Base-by-base conservation (phyloP, 1,139 yeast genomes). In the Blastobotrys arbuscula region DNA sequence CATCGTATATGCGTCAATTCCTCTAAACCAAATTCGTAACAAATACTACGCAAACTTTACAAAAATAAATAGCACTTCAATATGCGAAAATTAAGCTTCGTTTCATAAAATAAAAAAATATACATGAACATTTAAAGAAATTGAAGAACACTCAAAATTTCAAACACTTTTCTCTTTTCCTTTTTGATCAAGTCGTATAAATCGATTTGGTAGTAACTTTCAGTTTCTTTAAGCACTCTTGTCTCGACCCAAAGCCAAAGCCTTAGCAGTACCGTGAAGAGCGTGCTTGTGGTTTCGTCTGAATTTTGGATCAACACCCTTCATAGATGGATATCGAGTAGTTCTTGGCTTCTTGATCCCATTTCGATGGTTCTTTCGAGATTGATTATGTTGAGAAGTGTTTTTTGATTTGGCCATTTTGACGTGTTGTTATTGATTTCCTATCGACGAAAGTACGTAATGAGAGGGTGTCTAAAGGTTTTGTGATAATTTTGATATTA, bases 271-370 rank as follows among this genome's bases (percentile, higher is more conserved):
- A 76, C 98, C 98, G 78, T 86, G 96, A 72, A 88, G 82, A 78
- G 97, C 97, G 78, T 83, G 88, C 80, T 88, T 89, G 92, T 90
- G 97, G 95, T 92, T 92, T 81, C 97, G 87, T 74, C 82, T 83
- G 95, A 92, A 92, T 85, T 92, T 92, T 73, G 98, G 84, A 77
- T 92, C 97, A 75, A 90, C 97, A 81, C 96, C 96, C 80, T 87
- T 90, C 77, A 88, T 82, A 62, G 97, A 89, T 66, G 97, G 96
- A 83, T 90, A 88, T 81, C 87, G 90, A 95, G 82, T 77, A 72
- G 96, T 84, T 82, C 79, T 85, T 69, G 97, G 96, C 90, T 90
- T 92, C 87, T 90, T 92, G 81, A 92, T 92, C 79, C 98, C 98
- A 87, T 92, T 92, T 76, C 83, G 90, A 96, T 92, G 98, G 71